Conservation (phyloP, 2,329 filamentous ascomycete species). For the Aspergillus hortae region DNA sequence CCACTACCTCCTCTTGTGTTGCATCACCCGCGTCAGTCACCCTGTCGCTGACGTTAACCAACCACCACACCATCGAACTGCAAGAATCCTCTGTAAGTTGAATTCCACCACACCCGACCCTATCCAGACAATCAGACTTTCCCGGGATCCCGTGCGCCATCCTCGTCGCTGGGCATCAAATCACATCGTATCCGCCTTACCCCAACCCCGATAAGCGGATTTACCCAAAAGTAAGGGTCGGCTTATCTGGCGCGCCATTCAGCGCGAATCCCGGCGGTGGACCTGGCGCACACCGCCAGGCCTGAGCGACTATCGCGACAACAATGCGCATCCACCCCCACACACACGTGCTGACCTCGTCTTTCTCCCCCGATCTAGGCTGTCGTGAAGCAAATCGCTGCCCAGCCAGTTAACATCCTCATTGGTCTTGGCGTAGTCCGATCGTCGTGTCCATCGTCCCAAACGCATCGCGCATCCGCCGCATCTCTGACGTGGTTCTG, state of each 20-base stretch:
- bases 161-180: constrained; percentile 11
- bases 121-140: constrained; percentile 7
- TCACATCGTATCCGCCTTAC: constrained; percentile 6
- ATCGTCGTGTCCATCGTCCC: constrained; percentile 22
- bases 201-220: not conserved
- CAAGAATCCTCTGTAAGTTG: constrained; percentile 13
- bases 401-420: constrained; percentile 30
- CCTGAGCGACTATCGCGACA: constrained; percentile 22
- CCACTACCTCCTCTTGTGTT: constrained; percentile 30
- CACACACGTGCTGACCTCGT: constrained; percentile 24
- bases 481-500: constrained; percentile 45
- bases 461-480: constrained; percentile 24
- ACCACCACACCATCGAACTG: constrained; percentile 4
- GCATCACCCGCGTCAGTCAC: constrained; percentile 24
- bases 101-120: constrained; percentile 7
- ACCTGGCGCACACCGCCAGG: constrained; percentile 25
- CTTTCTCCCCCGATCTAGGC: constrained; percentile 24
- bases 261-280: constrained; percentile 19
- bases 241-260: constrained; percentile 15
- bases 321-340: constrained; percentile 26
- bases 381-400: constrained; percentile 37
- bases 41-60: constrained; percentile 24
- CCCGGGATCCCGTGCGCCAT: constrained; percentile 6
- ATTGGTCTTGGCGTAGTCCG: constrained; percentile 16
- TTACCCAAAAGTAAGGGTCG: not conserved